These are phyloP conservation scores for Trifolium repens DNA, from an alignment of 306 rosid species.

Conservation along the genomic window DNA sequence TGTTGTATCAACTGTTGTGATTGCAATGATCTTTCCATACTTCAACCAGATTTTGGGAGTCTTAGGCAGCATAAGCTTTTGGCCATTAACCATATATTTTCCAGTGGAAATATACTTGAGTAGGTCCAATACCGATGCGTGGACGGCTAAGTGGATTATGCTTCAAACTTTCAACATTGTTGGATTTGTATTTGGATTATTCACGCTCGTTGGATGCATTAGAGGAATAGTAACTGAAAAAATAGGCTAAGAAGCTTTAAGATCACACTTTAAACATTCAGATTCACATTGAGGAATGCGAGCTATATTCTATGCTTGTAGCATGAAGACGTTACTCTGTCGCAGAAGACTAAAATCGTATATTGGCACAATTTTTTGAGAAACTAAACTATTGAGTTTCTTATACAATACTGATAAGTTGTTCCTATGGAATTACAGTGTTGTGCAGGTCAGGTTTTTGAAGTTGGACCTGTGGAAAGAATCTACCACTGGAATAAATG, in stretches of 20 bases:
- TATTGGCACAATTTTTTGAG: background rate
- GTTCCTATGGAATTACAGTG: constrained; percentile 6
- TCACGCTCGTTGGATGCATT: constrained; percentile 59
- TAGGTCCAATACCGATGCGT: constrained; percentile 41
- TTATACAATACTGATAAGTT: constrained; percentile 2
- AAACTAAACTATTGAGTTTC: background rate
- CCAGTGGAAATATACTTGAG: constrained; percentile 68
- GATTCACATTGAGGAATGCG: background rate
- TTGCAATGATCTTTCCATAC: constrained; percentile 68
- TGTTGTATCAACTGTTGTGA: constrained; percentile 56
- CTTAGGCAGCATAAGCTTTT: constrained; percentile 62
- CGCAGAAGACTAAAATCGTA: background rate
- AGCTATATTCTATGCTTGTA: background rate
- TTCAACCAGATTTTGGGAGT: constrained; percentile 75
- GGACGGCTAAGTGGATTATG: constrained; percentile 65
- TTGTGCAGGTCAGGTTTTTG: constrained; percentile 4
- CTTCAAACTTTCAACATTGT: constrained; percentile 50
- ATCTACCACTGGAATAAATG: background rate
- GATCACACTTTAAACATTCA: background rate
- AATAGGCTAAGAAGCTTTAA: constrained; percentile 46
- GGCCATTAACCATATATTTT: constrained; percentile 72
- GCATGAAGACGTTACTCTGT: background rate
- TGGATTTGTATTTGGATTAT: constrained; percentile 51
- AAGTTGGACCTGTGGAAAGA: constrained; percentile 6
- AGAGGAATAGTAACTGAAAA: constrained; percentile 58